phyloP scores from a whole-genome alignment of 768 basidiomycete genomes.

The Calocybe indica region DNA sequence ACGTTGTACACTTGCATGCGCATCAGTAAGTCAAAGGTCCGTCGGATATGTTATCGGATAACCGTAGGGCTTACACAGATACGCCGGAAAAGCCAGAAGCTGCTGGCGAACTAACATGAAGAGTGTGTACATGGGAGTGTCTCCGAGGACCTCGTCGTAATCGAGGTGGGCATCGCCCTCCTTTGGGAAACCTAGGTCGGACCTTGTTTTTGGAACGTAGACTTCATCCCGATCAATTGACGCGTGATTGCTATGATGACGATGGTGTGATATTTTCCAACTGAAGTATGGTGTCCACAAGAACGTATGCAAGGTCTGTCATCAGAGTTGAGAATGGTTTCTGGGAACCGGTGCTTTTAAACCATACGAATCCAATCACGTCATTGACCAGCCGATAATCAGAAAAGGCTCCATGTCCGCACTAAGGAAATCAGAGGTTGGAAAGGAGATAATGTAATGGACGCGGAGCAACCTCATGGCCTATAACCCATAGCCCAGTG shows the following conservation, averaged over 20 bases:
- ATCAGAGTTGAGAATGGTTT: conserved; percentile 3
- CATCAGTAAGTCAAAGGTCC: not conserved
- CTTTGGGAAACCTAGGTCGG: conserved; percentile 45
- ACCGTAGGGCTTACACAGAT: conserved; percentile 40
- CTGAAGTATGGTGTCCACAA: conserved; percentile 50
- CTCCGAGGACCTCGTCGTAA: conserved; percentile 51
- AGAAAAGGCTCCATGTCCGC: conserved; percentile 54
- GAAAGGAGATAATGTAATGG: not conserved
- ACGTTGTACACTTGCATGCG: conserved; percentile 48
- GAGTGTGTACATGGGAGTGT: conserved; percentile 56
- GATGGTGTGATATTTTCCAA: conserved; percentile 51
- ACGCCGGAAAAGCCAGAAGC: conserved; percentile 54
- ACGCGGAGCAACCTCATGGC: conserved; percentile 38
- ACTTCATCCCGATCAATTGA: conserved; percentile 52
- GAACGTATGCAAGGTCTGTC: conserved; percentile 37
- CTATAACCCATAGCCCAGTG: conserved; percentile 55
- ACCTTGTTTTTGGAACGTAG: conserved; percentile 57
- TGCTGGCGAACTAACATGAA: conserved; percentile 53
- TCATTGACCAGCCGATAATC: conserved; percentile 42
- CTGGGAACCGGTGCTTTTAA: not conserved
- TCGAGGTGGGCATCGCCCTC: conserved; percentile 30
- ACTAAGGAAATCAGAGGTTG: conserved; percentile 23
- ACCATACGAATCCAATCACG: conserved; percentile 43
- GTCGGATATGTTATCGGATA: not conserved
- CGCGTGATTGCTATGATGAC: conserved; percentile 45